Percentiles rank a stretch among this genome's conserved stretches.
These are phyloP conservation scores for Saturnispora besseyi DNA, from an alignment of 805 yeast genomes.

Conservation along the genomic window DNA sequence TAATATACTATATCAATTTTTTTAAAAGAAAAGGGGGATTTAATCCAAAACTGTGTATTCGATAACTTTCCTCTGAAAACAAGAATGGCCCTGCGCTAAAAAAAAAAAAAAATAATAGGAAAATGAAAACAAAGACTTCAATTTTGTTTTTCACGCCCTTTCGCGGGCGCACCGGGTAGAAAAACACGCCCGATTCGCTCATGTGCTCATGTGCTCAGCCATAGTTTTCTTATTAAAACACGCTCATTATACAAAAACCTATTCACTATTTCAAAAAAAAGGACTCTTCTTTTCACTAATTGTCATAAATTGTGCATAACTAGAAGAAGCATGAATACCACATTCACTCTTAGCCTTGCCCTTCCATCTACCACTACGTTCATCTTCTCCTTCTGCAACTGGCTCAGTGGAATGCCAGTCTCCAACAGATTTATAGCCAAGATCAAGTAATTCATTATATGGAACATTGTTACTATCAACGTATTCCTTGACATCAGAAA, in stretches of 20 bases:
- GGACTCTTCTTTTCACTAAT: background rate
- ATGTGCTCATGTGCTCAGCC: background rate
- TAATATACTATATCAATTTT: too few species aligned
- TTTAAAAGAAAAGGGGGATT: too few species aligned
- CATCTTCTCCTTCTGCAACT: conserved; percentile 86
- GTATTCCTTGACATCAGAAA: conserved; percentile 60
- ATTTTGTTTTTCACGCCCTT: background rate
- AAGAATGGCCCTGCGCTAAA: too few species aligned
- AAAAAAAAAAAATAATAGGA: too few species aligned
- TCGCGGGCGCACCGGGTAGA: background rate
- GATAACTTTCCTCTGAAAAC: too few species aligned
- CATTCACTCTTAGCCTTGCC: conserved; percentile 90
- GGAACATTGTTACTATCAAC: conserved; percentile 69
- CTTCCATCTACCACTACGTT: conserved; percentile 95
- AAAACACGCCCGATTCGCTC: background rate
- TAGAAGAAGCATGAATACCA: conserved; percentile 80
- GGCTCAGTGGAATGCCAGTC: conserved; percentile 94
- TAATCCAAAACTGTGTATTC: too few species aligned
- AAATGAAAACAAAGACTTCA: background rate
- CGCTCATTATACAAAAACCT: background rate
- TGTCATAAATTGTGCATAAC: conserved; percentile 55
- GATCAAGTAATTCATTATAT: conserved; percentile 71
- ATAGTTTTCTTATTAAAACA: background rate
- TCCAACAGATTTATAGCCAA: conserved; percentile 87
- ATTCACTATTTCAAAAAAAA: background rate